phyloP scores from a whole-genome alignment of 2,329 filamentous ascomycete species.

The Rhynchosporium graminicola region DNA sequence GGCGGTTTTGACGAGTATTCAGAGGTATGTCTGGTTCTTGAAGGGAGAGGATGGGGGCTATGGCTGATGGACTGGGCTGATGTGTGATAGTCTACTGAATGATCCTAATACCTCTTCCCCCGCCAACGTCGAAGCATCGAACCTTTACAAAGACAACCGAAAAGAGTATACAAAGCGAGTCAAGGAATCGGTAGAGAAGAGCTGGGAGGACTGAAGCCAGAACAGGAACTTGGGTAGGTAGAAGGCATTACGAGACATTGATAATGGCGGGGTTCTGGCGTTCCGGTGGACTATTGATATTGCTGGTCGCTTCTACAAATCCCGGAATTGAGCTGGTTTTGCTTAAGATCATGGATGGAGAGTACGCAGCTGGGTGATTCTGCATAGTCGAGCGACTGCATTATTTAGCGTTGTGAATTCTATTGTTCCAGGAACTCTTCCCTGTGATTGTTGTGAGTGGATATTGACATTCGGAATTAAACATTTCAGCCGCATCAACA shows the following conservation, averaged over 20 bases:
- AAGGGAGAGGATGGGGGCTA: neutral
- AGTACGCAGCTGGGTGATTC: constrained; percentile 22
- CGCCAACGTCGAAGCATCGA: constrained; percentile 96
- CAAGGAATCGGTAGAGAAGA: constrained; percentile 96
- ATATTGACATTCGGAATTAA: neutral
- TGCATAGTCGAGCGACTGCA: constrained; percentile 30
- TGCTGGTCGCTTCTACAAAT: constrained; percentile 15
- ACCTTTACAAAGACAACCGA: constrained; percentile 96
- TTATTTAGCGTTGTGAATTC: constrained; percentile 13
- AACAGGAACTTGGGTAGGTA: constrained; percentile 2
- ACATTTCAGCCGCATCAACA: neutral
- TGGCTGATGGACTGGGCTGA: constrained; percentile 35
- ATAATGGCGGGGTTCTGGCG: constrained; percentile 31
- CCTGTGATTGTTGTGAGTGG: neutral
- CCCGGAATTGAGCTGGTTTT: constrained; percentile 6
- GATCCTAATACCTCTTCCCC: constrained; percentile 98
- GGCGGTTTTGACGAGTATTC: constrained; percentile 94
- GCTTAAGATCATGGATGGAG: constrained; percentile 6
- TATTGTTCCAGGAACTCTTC: constrained; percentile 8
- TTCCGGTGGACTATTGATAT: constrained; percentile 4
- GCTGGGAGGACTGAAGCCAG: constrained; percentile 79
- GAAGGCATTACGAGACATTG: constrained; percentile 25
- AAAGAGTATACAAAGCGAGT: constrained; percentile 96
- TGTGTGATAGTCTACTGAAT: constrained; percentile 73
- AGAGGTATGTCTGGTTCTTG: constrained; percentile 65